Percentiles rank a stretch among this genome's conserved stretches.
phyloP scores from a whole-genome alignment of 768 basidiomycete species.

The Phallus indusiatus region DNA sequence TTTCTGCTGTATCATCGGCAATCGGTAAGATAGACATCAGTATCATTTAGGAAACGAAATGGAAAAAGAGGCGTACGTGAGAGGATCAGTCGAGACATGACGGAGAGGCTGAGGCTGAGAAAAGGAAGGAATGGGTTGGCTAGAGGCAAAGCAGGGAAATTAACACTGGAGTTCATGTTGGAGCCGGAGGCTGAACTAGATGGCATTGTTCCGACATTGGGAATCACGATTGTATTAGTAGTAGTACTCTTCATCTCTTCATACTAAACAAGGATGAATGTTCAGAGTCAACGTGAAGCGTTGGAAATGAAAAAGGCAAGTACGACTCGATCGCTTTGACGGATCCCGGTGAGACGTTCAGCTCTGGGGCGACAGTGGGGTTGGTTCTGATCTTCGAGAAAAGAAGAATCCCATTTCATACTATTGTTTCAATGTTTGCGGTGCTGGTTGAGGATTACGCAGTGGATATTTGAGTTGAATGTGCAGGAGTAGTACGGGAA shows the following conservation, averaged over 20 bases:
- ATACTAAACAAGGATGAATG: background rate
- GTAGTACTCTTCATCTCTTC: background rate
- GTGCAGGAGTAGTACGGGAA: background rate
- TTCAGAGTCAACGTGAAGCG: background rate
- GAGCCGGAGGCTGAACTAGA: constrained; percentile 8
- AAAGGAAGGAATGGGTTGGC: background rate
- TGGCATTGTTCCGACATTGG: constrained; percentile 10
- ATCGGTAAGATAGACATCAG: constrained; percentile 5
- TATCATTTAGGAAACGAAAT: background rate
- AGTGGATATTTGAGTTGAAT: background rate
- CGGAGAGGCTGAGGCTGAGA: constrained; percentile 7
- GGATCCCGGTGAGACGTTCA: constrained; percentile 12
- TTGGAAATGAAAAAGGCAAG: constrained; percentile 14
- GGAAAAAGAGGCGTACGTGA: constrained; percentile 21
- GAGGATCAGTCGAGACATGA: constrained; percentile 21
- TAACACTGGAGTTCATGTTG: constrained; percentile 9
- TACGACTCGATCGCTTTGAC: constrained; percentile 28
- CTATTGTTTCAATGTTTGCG: background rate
- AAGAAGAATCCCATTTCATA: constrained; percentile 31
- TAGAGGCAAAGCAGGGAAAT: background rate
- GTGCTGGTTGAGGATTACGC: background rate
- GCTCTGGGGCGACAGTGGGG: constrained; percentile 11
- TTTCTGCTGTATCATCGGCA: constrained; percentile 54
- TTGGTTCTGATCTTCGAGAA: constrained; percentile 25
- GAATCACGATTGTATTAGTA: background rate